phyloP scores from a whole-genome alignment of 2,329 filamentous ascomycete species.

The Cadophora malorum region DNA sequence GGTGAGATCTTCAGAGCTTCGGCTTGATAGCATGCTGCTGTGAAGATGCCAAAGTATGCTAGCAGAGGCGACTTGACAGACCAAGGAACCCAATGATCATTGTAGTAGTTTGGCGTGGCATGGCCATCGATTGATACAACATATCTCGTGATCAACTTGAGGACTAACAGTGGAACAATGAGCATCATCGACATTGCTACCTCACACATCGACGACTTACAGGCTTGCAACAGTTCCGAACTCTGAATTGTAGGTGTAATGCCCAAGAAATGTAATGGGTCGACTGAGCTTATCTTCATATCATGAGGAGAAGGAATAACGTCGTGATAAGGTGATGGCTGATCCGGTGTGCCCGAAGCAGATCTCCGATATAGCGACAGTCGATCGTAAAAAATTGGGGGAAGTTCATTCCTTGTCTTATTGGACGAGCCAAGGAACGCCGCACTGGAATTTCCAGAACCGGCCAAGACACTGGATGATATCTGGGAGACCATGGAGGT shows the following conservation, averaged over 20 bases:
- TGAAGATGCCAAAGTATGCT: conserved; percentile 56
- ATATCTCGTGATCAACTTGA: conserved; percentile 57
- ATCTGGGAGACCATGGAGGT: conserved; percentile 37
- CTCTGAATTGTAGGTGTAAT: conserved; percentile 52
- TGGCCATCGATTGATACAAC: conserved; percentile 58
- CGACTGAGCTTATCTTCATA: conserved; percentile 43
- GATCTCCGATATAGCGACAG: not conserved
- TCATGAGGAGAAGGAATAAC: conserved; percentile 1
- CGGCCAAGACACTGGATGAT: conserved; percentile 8
- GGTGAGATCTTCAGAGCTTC: conserved; percentile 55
- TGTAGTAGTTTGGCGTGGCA: conserved; percentile 55
- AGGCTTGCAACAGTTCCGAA: conserved; percentile 55
- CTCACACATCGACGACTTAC: conserved; percentile 45
- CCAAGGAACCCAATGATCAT: conserved; percentile 52
- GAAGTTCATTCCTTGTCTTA: not conserved
- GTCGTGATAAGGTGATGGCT: not conserved
- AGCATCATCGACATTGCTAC: not conserved
- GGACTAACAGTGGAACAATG: conserved; percentile 42
- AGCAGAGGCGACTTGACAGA: conserved; percentile 58
- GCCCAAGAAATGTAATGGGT: conserved; percentile 51
- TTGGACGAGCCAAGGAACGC: not conserved
- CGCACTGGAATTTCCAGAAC: not conserved
- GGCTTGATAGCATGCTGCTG: conserved; percentile 57
- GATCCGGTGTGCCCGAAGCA: not conserved
- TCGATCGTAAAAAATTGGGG: not conserved